These are phyloP conservation scores for Metarhizium anisopliae DNA, from an alignment of 2,329 filamentous ascomycete species.

Conservation along the genomic window DNA sequence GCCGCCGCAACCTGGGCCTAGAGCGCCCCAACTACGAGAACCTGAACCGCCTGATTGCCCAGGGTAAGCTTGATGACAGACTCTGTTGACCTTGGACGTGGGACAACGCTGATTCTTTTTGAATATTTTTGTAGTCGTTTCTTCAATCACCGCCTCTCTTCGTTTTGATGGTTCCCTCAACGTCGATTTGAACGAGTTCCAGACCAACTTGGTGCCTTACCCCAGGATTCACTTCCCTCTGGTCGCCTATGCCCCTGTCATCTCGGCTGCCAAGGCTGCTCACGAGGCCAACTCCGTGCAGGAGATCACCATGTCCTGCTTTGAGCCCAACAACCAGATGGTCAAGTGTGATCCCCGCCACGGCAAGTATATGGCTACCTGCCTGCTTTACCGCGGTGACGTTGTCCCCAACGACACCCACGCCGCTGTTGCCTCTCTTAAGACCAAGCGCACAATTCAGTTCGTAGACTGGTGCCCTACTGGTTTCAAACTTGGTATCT, in stretches of 20 bases:
- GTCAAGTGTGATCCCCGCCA: conserved; percentile 98
- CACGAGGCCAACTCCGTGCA: conserved; percentile 97
- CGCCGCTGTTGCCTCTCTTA: conserved; percentile 85
- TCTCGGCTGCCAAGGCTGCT: conserved; percentile 89
- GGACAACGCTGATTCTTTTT: not conserved
- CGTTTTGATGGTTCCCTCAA: conserved; percentile 98
- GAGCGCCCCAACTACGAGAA: conserved; percentile 98
- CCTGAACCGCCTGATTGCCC: conserved; percentile 95
- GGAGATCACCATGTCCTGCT: conserved; percentile 98
- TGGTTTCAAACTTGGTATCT: conserved; percentile 99
- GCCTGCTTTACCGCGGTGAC: conserved; percentile 94
- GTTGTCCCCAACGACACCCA: conserved; percentile 96
- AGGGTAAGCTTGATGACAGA: conserved; percentile 51
- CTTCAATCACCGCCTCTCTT: conserved; percentile 95
- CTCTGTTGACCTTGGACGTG: not conserved
- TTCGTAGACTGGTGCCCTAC: conserved; percentile 99
- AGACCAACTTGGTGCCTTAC: conserved; percentile 98
- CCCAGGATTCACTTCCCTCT: conserved; percentile 99
- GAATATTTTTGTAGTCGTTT: conserved; percentile 59
- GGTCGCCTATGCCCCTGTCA: conserved; percentile 88
- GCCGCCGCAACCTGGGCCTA: conserved; percentile 92
- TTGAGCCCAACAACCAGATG: conserved; percentile 99
- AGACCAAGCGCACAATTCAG: conserved; percentile 99
- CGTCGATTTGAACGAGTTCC: conserved; percentile 99
- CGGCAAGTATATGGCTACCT: conserved; percentile 99